Base-by-base conservation (phyloP, 306 rosid genomes). In the Ormosia emarginata region DNA sequence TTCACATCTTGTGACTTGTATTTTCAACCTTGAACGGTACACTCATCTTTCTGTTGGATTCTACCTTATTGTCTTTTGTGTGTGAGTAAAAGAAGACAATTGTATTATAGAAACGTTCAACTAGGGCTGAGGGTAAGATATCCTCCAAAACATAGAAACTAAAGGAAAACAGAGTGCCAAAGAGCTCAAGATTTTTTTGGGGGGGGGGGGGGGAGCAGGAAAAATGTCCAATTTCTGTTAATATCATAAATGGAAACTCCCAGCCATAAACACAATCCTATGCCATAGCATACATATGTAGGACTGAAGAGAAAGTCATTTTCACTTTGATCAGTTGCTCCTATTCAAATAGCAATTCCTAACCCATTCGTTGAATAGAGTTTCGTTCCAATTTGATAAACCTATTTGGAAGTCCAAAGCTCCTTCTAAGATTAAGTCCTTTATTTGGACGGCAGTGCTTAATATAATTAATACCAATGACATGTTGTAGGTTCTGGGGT, bases 1-100 rank as follows among this genome's bases (percentile, higher is more conserved):
- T 61, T 86, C 90, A 71, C 86, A 17, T 70, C 73, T 82, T 75
- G 78, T 82, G 43, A 80, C 93, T 50, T 79, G 85, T 77, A 80
- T 95, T 83, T 92, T 95, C 83, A 90, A 95, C 85, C 93, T 95
- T 77, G 98, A 95, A 88, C 76, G 99, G 99, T 95, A 88, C 47
- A 18, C 17, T 63, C 56, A 56, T 80, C 65, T 78, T 82, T 80
- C 57, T 83, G 61, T 71, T 59, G 77, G 71, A 67, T 76, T 66
- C 70, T 78, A 24, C 24, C 24, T 24, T 24, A 24, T 24, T 24
- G 24, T 24, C 24, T 71, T 47, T 3, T 64, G 7, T 52, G 61
- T 50, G 36, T 41, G 24, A 30, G 18, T 72, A 18, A 57, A 36
- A 55, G 76, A 77, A 70, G 36, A 71, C 24, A 70, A 36, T 52